Percentiles rank a stretch among this genome's conserved stretches.
phyloP scores from a whole-genome alignment of 2,329 filamentous ascomycete genomes.

The Mycogone perniciosa region DNA sequence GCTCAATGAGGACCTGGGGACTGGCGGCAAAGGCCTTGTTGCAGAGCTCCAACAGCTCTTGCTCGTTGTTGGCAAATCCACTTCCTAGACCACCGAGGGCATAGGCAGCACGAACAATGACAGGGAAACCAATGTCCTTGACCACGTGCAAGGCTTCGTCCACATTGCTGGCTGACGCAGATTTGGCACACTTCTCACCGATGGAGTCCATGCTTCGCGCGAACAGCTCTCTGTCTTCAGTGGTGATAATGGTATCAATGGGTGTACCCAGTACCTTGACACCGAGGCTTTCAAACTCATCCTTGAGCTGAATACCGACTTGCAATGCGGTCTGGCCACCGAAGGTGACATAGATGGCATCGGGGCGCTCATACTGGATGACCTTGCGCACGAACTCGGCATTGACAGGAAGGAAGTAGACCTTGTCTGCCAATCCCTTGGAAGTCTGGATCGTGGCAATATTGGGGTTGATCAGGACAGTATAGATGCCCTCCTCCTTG shows the following conservation, averaged over 20 bases:
- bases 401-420: conserved; percentile 96
- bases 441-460: conserved; percentile 99
- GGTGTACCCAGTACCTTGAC: conserved; percentile 94
- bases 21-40: conserved; percentile 92
- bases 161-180: conserved; percentile 80
- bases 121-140: conserved; percentile 87
- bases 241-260: conserved; percentile 97
- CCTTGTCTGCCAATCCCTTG: conserved; percentile 94
- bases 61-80: conserved; percentile 86
- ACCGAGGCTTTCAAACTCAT: conserved; percentile 88
- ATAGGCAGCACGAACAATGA: conserved; percentile 95
- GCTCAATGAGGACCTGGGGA: conserved; percentile 92
- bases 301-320: conserved; percentile 94
- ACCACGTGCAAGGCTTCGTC: conserved; percentile 87
- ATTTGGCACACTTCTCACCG: conserved; percentile 95
- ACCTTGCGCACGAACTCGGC: conserved; percentile 97
- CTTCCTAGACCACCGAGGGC: conserved; percentile 91
- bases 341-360: conserved; percentile 96
- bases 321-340: conserved; percentile 96
- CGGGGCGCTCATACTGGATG: conserved; percentile 87
- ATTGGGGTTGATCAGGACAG: conserved; percentile 96
- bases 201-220: conserved; percentile 98
- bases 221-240: conserved; percentile 95
- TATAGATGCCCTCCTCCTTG: conserved; percentile 97
- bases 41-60: conserved; percentile 79